Evolutionary conservation across 805 yeast species (phyloP), one percentile per base, ranked within the genome.

Genomic region (Maudiozyma pseudohumilis): DNA sequence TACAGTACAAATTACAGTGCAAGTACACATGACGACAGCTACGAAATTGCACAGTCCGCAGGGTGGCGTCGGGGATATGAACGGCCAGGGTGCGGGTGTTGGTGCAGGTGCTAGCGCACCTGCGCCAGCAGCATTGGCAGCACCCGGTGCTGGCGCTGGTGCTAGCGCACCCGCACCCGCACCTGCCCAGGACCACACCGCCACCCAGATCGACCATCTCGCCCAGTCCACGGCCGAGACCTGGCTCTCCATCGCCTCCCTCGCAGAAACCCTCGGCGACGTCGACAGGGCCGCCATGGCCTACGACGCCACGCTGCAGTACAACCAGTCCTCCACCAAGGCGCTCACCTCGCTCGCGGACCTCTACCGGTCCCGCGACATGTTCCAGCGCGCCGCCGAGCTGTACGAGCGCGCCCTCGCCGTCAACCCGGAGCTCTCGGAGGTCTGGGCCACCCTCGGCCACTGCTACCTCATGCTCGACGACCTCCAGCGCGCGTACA

Each of bases 381-480:
- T 84, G 59, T 92, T 87, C 52, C 82, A 85, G 47, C 85, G 86
- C 58, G 97, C 97, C 12, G 94, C 95, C 11, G 97, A 92, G 58
- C 72, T 86, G 45, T 89, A 86, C 63, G 94, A 89, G 60, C 74
- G 86, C 48, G 94, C 95, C 5, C 64, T 92, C 39, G 73, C 80
- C 38, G 70, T 82, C 38, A 77, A 80, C 51, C 89, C 87, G 16
- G 89, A 84, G 55, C 79, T 86, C 50, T 96, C 96, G 41, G 97
- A 89, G 50, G 85, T 94, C 26, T 92, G 98, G 97, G 96, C 97
- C 0, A 72, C 89, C 12, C 66, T 88, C 50, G 95, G 98, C 37
- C 97, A 92, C 63, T 92, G 98, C 65, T 92, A 87, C 57, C 66
- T 92, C 49, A 92, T 92, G 96, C 67, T 88, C 58, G 98, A 92